Conservation (phyloP, 192 early-diverging fungal genomes). For the Mortierella hygrophila region DNA sequence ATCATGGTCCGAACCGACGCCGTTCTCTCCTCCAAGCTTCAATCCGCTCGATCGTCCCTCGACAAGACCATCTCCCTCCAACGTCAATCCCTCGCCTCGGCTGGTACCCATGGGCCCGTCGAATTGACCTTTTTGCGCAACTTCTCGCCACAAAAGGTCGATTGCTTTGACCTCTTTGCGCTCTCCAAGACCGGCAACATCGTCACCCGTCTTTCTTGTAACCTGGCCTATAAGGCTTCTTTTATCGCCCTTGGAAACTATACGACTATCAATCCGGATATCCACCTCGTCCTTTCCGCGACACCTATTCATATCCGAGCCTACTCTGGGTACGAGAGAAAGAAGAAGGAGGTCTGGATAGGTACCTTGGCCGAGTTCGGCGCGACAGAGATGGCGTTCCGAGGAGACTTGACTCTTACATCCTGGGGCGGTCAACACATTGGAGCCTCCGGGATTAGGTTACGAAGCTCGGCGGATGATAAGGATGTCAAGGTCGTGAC, state of each 20-base stretch:
- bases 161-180: conserved; percentile 58
- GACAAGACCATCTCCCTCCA: conserved; percentile 63
- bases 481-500: conserved; percentile 23
- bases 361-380: conserved; percentile 66
- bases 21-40: conserved; percentile 12
- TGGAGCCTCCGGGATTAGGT: conserved; percentile 10
- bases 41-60: conserved; percentile 50
- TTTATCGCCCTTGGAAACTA: conserved; percentile 77
- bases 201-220: conserved; percentile 49
- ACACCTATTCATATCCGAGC: conserved; percentile 67
- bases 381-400: conserved; percentile 69
- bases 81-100: conserved; percentile 27
- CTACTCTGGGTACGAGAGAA: not conserved
- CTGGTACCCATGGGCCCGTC: conserved; percentile 33
- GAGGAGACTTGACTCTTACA: conserved; percentile 57
- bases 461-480: conserved; percentile 11
- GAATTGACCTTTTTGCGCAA: conserved; percentile 76
- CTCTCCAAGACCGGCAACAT: not conserved
- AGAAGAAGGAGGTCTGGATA: conserved; percentile 74
- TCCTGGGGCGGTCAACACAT: conserved; percentile 50
- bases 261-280: conserved; percentile 55
- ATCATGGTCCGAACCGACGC: conserved; percentile 66
- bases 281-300: conserved; percentile 69
- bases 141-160: conserved; percentile 62
- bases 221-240: conserved; percentile 69